Base-by-base conservation (phyloP, 352 stramenopile genomes). In the Phytopythium helicoides region DNA sequence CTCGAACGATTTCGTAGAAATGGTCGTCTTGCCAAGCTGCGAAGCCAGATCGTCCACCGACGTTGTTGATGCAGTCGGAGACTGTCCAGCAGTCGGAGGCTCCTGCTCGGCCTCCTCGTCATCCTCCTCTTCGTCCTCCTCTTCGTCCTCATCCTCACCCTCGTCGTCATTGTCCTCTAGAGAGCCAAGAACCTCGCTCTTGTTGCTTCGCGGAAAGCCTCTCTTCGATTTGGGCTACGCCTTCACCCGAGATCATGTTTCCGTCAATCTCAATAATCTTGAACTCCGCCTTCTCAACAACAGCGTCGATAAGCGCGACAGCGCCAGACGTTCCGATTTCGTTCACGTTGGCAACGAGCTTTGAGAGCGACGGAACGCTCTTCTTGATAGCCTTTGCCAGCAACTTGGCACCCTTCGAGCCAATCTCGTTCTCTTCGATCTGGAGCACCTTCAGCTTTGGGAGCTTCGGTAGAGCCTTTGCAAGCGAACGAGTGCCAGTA, bases 401-500 rank as follows among this genome's bases (percentile, higher is more conserved):
- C 14, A 52, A 41, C 56, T 79, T 78, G 5, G 87, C 79, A 5
- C 92, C 94, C n/a, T 71, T 81, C 14, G 84, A 95, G 39, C 74
- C 84, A 18, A 98, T 82, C 67, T 98, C 88, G 70, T 98, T 98
- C 60, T 98, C 94, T 55, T 98, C 91, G 25, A 97, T 52, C 47
- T 92, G 77, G 33, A 98, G 64, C 47, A 87, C 70, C 57, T 81
- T 85, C 42, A 98, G 66, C 48, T 62, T 64, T n/a, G 53, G 51
- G 15, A 80, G 64, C 38, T 63, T 62, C 18, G 60, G 56, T 42
- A 94, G 52, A 7, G 80, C 55, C 36, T 62, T 47, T 21, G 74
- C 81, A 21, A 95, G 36, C 22, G 58, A 64, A 6, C 58, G 54
- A 56, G 87, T 76, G 33, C 82, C 89, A 26, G 81, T 58, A 11